Percentiles rank a stretch among this genome's conserved stretches.
phyloP scores from a whole-genome alignment of 805 yeast species.

The Metschnikowia dekortorum region DNA sequence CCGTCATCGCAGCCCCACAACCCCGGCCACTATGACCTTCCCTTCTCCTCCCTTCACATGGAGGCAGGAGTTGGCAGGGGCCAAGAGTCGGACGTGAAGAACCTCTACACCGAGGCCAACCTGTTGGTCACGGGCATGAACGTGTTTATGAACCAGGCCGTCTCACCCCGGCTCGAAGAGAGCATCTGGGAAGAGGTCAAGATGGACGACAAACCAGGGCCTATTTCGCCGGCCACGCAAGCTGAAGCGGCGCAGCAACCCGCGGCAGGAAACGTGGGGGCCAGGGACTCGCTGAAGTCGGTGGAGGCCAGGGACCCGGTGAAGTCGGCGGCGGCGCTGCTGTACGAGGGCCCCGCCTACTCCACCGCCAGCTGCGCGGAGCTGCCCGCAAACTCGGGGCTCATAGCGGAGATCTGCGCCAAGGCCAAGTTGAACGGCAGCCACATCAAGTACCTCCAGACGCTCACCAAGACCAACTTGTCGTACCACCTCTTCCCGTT shows the following conservation, averaged over 20 bases:
- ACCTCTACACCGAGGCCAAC: slow-evolving; percentile 32
- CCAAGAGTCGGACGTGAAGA: slow-evolving; percentile 14
- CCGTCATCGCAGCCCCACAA: not conserved
- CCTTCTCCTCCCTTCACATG: not conserved
- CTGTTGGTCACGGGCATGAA: slow-evolving; percentile 31
- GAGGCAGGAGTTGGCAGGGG: not conserved
- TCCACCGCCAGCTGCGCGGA: not conserved
- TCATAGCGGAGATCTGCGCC: slow-evolving; percentile 23
- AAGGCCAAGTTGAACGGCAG: slow-evolving; percentile 25
- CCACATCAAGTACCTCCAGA: slow-evolving; percentile 29
- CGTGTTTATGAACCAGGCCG: slow-evolving; percentile 11
- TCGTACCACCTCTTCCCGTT: slow-evolving; percentile 34
- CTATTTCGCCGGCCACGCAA: no score
- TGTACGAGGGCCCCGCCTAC: not conserved
- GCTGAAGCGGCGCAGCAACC: not conserved
- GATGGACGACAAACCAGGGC: not conserved
- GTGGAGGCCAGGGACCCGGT: not conserved
- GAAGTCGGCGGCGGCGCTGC: not conserved
- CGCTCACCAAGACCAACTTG: slow-evolving; percentile 26
- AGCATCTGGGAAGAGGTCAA: slow-evolving; percentile 13
- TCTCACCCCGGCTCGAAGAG: not conserved
- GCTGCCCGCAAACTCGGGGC: slow-evolving; percentile 19
- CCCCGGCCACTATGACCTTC: not conserved
- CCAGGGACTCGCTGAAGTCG: not conserved
- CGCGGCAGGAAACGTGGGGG: not conserved